Conservation (phyloP, 1,284 basidiomycete species). For the Xerocomus minutiporus region DNA sequence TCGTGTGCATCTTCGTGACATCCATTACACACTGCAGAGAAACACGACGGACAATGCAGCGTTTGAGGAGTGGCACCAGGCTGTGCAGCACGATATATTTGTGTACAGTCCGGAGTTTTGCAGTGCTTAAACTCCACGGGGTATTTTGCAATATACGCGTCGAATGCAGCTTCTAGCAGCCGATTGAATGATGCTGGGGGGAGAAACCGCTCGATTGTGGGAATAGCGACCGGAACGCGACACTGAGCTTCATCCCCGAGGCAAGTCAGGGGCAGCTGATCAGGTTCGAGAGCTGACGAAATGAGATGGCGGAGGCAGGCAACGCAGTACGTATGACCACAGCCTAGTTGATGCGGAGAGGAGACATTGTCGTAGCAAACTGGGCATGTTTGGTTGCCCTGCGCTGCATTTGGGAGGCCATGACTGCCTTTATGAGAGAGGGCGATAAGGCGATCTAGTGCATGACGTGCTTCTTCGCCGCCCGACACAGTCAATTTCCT, state of each 20-base stretch:
- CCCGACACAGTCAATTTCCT: slow-evolving; percentile 42
- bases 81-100: slow-evolving; percentile 19
- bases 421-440: slow-evolving; percentile 33
- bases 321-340: slow-evolving; percentile 51
- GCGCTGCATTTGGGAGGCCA: slow-evolving; percentile 6
- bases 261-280: slow-evolving; percentile 49
- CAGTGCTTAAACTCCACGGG: slow-evolving; percentile 49
- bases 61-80: slow-evolving; percentile 19
- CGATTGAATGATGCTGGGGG: slow-evolving; percentile 38
- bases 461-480: slow-evolving; percentile 45
- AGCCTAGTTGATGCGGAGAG: slow-evolving; percentile 43
- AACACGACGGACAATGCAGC: no score
- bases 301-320: slow-evolving; percentile 43
- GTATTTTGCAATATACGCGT: slow-evolving; percentile 41
- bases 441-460: slow-evolving; percentile 39
- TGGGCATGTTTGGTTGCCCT: slow-evolving; percentile 39
- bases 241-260: slow-evolving; percentile 48
- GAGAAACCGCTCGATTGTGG: slow-evolving; percentile 46
- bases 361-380: slow-evolving; percentile 47
- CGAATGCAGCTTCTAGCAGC: slow-evolving; percentile 45
- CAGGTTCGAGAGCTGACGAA: slow-evolving; percentile 40
- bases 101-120: slow-evolving; percentile 53
- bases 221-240: slow-evolving; percentile 45
- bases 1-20: no score
- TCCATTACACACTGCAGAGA: background rate